Conservation (phyloP, 306 rosid species). For the Cicer cuneatum region DNA sequence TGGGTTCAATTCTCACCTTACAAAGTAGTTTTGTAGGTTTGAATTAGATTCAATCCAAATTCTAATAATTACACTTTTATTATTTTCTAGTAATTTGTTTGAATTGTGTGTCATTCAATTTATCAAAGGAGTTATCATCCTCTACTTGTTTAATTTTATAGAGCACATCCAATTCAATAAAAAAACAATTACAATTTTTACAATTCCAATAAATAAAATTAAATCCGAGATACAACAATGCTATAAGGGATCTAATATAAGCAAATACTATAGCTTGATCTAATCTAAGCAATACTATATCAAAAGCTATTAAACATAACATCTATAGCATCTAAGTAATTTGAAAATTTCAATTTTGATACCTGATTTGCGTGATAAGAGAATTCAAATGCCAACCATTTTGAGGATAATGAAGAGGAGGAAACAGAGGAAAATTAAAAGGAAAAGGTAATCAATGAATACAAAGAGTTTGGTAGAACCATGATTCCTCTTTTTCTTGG, state of each 20-base stretch:
- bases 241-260: not conserved
- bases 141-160: no score
- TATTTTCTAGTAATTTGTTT: no score
- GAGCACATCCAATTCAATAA: no score
- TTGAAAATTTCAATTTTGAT: not conserved
- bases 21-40: no score
- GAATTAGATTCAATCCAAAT: no score
- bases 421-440: conserved; percentile 62
- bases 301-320: not conserved
- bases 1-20: no score
- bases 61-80: no score
- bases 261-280: not conserved
- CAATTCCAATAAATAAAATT: not conserved
- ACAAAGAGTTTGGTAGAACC: conserved; percentile 69
- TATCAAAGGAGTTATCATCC: no score
- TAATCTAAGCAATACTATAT: no score
- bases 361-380: conserved; percentile 46
- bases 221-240: conserved; percentile 9
- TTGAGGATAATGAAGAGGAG: conserved; percentile 67
- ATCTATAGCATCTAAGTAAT: conserved; percentile 10
- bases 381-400: conserved; percentile 55
- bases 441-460: conserved; percentile 75
- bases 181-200: no score
- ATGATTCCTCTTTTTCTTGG: conserved; percentile 59
- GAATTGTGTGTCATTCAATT: no score